phyloP scores from a whole-genome alignment of 2,329 filamentous ascomycete species.

The Trichoderma guizhouense region DNA sequence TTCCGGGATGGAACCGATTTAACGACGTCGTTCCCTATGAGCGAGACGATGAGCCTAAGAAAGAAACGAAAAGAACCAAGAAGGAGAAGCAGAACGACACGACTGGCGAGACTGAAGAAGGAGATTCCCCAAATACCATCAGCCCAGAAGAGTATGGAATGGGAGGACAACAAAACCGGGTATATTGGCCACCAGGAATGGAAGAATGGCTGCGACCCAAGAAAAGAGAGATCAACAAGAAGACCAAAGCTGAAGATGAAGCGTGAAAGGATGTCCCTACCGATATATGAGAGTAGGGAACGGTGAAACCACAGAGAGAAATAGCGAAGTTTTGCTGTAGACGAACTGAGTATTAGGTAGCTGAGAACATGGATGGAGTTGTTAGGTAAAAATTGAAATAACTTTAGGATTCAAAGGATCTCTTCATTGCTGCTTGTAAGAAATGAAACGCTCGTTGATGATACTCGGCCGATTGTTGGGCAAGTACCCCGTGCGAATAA shows the following conservation, averaged over 20 bases:
- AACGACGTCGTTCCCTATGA: constrained; percentile 75
- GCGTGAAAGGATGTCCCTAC: not conserved
- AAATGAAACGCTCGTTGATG: not conserved
- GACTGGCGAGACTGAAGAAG: constrained; percentile 30
- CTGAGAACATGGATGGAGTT: not conserved
- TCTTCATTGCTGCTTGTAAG: not conserved
- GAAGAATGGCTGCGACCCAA: constrained; percentile 84
- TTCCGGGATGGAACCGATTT: constrained; percentile 74
- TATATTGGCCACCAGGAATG: constrained; percentile 88
- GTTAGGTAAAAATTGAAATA: not conserved
- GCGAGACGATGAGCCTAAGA: constrained; percentile 67
- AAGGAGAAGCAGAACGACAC: constrained; percentile 39
- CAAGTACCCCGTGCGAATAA: not conserved
- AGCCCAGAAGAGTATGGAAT: constrained; percentile 72
- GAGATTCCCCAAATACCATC: constrained; percentile 43
- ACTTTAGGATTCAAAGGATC: not conserved
- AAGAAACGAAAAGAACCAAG: constrained; percentile 39
- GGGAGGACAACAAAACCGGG: constrained; percentile 76
- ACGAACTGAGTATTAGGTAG: not conserved
- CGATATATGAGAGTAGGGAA: not conserved
- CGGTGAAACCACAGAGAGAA: not conserved
- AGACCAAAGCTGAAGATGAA: not conserved
- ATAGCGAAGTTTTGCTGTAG: not conserved
- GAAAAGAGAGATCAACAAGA: constrained; percentile 61
- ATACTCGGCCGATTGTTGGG: not conserved